These are phyloP conservation scores for Rubia yunnanensis DNA, from an alignment of 257 asterid genomes.

Conservation along the genomic window DNA sequence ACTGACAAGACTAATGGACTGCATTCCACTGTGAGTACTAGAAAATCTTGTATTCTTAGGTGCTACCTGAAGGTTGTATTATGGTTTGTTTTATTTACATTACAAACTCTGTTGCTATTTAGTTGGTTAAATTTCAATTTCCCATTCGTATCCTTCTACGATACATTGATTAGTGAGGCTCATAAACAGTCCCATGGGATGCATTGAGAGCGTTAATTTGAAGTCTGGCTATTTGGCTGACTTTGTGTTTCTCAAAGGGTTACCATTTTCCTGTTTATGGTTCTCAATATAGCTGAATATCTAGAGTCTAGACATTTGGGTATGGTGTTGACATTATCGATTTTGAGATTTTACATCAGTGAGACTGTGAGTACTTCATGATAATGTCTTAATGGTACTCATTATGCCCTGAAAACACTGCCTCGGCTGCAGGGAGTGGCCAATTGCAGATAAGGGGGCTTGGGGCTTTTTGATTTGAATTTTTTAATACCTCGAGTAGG, in stretches of 20 bases:
- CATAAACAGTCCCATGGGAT: neutral
- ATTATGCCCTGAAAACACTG: neutral
- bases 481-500: neutral
- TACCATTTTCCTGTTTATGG: neutral
- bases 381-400: neutral
- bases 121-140: neutral
- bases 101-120: conserved; percentile 3
- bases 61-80: neutral
- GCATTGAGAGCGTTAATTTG: neutral
- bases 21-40: conserved; percentile 32
- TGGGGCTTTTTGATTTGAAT: neutral
- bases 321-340: neutral
- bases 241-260: neutral
- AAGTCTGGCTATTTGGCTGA: neutral
- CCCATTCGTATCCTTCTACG: neutral
- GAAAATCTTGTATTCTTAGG: neutral
- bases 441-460: neutral
- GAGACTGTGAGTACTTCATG: neutral
- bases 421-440: neutral
- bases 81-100: neutral
- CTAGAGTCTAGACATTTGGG: neutral
- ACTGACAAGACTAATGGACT: conserved; percentile 26
- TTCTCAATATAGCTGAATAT: neutral
- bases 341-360: neutral
- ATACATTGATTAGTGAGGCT: neutral